These are phyloP conservation scores for Telfairia occidentalis DNA, from an alignment of 331 rosid genomes.

Conservation along the genomic window DNA sequence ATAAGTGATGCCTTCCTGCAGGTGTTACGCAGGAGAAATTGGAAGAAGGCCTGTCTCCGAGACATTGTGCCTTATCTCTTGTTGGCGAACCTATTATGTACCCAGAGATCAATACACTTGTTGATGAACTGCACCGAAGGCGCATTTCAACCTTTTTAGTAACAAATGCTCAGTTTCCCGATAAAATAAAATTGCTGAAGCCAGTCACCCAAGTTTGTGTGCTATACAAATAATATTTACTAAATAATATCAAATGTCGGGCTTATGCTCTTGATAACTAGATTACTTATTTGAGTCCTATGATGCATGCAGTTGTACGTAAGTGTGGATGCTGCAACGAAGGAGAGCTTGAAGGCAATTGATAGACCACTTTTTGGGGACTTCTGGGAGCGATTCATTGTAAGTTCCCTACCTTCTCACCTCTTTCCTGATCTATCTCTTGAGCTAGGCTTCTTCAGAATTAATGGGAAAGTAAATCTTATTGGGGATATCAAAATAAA, in stretches of 20 bases:
- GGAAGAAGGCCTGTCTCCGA: conserved; percentile 77
- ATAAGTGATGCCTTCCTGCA: conserved; percentile 20
- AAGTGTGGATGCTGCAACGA: conserved; percentile 95
- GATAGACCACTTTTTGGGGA: conserved; percentile 97
- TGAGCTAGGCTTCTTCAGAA: not conserved
- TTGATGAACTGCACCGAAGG: conserved; percentile 77
- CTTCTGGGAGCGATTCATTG: conserved; percentile 94
- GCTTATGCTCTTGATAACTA: not conserved
- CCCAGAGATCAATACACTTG: conserved; percentile 85
- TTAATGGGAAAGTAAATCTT: not conserved
- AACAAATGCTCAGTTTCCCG: conserved; percentile 98
- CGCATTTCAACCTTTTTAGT: conserved; percentile 85
- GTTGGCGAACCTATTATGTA: conserved; percentile 99
- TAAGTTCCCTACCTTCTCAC: conserved; percentile 26
- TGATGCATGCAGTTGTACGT: conserved; percentile 69
- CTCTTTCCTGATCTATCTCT: not conserved
- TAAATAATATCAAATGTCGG: not conserved
- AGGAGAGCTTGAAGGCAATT: conserved; percentile 86
- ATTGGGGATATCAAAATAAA: not conserved
- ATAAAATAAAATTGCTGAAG: conserved; percentile 54
- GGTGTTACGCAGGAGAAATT: conserved; percentile 87
- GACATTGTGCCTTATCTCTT: conserved; percentile 95
- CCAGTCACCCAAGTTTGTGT: conserved; percentile 78
- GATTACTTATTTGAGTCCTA: conserved; percentile 9
- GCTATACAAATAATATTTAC: conserved; percentile 1